These are phyloP conservation scores for Amniculicola lignicola DNA, from an alignment of 495 filamentous ascomycete species.

Conservation along the genomic window DNA sequence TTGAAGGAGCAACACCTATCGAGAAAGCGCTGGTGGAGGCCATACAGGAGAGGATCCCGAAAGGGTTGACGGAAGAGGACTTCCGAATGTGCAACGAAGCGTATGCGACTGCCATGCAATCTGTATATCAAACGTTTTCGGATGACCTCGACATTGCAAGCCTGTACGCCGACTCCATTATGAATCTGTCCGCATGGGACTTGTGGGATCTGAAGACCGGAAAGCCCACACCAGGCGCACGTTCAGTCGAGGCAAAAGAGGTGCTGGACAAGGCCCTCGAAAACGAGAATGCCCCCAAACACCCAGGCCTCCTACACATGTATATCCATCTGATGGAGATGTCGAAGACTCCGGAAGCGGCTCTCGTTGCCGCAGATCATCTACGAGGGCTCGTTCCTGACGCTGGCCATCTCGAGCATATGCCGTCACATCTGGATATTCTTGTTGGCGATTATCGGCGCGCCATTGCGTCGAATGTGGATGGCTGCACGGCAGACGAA, in stretches of 20 bases:
- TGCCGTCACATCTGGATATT: slow-evolving; percentile 68
- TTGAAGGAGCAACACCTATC: slow-evolving; percentile 36
- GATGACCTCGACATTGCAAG: slow-evolving; percentile 60
- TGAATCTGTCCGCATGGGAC: slow-evolving; percentile 67
- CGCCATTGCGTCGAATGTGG: slow-evolving; percentile 58
- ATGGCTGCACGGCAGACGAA: slow-evolving; percentile 62
- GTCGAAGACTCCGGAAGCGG: slow-evolving; percentile 59
- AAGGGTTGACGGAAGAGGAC: slow-evolving; percentile 42
- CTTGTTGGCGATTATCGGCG: slow-evolving; percentile 63
- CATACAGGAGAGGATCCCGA: slow-evolving; percentile 54
- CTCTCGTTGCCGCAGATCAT: slow-evolving; percentile 54
- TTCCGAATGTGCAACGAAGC: slow-evolving; percentile 52
- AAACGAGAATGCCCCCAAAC: slow-evolving; percentile 42
- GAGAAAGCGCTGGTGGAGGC: slow-evolving; percentile 60
- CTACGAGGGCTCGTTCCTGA: slow-evolving; percentile 63
- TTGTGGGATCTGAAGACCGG: slow-evolving; percentile 63
- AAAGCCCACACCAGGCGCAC: slow-evolving; percentile 51
- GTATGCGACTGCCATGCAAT: slow-evolving; percentile 61
- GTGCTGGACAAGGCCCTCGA: slow-evolving; percentile 54
- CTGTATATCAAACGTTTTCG: slow-evolving; percentile 52
- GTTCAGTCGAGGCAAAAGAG: slow-evolving; percentile 55
- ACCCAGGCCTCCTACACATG: slow-evolving; percentile 62
- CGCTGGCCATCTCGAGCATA: slow-evolving; percentile 68
- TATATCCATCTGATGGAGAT: slow-evolving; percentile 77
- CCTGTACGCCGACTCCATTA: slow-evolving; percentile 62